Evolutionary conservation across 768 basidiomycete species (phyloP).

Genomic region (Boletus sp.): DNA sequence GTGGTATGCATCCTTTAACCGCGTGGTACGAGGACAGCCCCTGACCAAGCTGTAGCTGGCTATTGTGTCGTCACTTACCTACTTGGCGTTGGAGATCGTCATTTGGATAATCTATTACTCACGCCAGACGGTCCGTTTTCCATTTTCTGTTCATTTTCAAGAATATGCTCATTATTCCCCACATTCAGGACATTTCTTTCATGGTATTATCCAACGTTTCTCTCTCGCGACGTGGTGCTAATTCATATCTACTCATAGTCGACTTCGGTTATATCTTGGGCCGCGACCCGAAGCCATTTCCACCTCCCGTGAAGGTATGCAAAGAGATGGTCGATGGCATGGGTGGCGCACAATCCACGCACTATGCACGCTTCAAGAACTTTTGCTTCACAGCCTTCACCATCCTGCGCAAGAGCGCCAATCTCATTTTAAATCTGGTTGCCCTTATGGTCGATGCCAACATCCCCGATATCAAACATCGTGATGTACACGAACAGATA

Average conservation of each 20-base stretch:
- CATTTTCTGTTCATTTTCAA: background rate
- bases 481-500: conserved; percentile 83
- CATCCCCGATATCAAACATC: conserved; percentile 95
- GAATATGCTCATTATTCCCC: background rate
- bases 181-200: conserved; percentile 85
- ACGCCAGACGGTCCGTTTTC: conserved; percentile 75
- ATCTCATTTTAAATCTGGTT: conserved; percentile 94
- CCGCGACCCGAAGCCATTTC: conserved; percentile 95
- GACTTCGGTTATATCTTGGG: conserved; percentile 99
- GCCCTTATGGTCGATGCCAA: conserved; percentile 97
- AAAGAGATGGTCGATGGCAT: conserved; percentile 99
- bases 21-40: background rate
- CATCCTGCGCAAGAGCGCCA: conserved; percentile 93
- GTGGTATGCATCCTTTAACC: conserved; percentile 59
- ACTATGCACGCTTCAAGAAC: conserved; percentile 94
- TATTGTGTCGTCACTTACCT: conserved; percentile 98
- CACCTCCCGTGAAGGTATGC: conserved; percentile 97
- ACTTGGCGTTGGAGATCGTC: conserved; percentile 94
- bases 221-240: background rate
- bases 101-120: conserved; percentile 91
- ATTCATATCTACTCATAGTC: conserved; percentile 47
- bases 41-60: conserved; percentile 62
- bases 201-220: conserved; percentile 53
- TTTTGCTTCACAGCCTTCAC: conserved; percentile 98
- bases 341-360: conserved; percentile 96